These are phyloP conservation scores for Kodamaea sp. DNA, from an alignment of 1,139 yeast species.

Conservation along the genomic window DNA sequence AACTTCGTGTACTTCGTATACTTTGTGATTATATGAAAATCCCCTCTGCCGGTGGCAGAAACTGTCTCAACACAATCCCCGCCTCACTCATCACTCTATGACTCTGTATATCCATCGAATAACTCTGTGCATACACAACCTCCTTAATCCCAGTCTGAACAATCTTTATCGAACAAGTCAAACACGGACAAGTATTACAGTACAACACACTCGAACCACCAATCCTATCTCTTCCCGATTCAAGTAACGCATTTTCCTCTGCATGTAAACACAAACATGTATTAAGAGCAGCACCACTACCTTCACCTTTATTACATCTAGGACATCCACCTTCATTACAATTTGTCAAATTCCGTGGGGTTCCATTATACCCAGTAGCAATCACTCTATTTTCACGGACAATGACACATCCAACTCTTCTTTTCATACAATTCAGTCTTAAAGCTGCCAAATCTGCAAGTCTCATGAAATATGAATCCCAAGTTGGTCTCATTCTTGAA, in stretches of 20 bases:
- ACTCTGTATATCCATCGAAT: slow-evolving; percentile 82
- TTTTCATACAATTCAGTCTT: slow-evolving; percentile 93
- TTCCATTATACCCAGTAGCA: slow-evolving; percentile 97
- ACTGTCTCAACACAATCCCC: slow-evolving; percentile 71
- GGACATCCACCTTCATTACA: slow-evolving; percentile 96
- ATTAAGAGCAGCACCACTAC: slow-evolving; percentile 56
- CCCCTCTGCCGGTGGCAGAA: slow-evolving; percentile 55
- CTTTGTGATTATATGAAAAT: slow-evolving; percentile 27
- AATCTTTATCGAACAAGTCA: slow-evolving; percentile 91
- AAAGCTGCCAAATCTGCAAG: slow-evolving; percentile 90
- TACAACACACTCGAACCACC: slow-evolving; percentile 51
- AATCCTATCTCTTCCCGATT: slow-evolving; percentile 87
- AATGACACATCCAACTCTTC: slow-evolving; percentile 93
- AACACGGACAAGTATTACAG: slow-evolving; percentile 96
- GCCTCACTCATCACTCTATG: slow-evolving; percentile 71
- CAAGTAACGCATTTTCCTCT: slow-evolving; percentile 92
- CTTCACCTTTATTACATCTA: slow-evolving; percentile 73
- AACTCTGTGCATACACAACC: slow-evolving; percentile 91
- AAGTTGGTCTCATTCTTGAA: slow-evolving; percentile 78
- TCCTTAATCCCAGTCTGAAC: slow-evolving; percentile 89
- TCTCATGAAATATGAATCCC: slow-evolving; percentile 96
- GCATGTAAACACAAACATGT: slow-evolving; percentile 95
- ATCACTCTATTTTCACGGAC: slow-evolving; percentile 82
- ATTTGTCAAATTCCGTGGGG: slow-evolving; percentile 81
- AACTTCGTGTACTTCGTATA: too few relatives aligned